phyloP scores from a whole-genome alignment of 2,329 filamentous ascomycete genomes.

The Colletotrichum spinosum region DNA sequence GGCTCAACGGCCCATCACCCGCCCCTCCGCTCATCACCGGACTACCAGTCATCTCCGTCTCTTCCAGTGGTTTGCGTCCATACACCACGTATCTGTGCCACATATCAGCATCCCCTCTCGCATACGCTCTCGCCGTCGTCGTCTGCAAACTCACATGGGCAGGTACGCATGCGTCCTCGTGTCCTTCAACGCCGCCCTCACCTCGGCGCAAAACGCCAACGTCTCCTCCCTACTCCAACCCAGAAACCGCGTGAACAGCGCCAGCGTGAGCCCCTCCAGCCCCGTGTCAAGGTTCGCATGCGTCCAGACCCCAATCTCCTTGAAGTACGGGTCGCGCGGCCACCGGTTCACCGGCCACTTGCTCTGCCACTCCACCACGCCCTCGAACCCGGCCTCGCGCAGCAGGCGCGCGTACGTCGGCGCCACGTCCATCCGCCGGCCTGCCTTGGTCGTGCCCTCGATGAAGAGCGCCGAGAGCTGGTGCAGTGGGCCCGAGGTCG shows the following conservation, averaged over 20 bases:
- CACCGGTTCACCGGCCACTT: conserved; percentile 52
- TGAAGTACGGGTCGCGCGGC: conserved; percentile 49
- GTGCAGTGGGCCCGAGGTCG: conserved; percentile 42
- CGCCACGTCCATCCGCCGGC: conserved; percentile 45
- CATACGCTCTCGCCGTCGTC: not conserved
- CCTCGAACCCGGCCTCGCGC: conserved; percentile 47
- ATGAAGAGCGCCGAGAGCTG: conserved; percentile 46
- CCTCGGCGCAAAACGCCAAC: conserved; percentile 40
- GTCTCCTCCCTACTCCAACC: conserved; percentile 49
- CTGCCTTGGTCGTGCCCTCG: conserved; percentile 45
- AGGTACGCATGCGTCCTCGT: conserved; percentile 44
- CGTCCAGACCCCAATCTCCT: conserved; percentile 48
- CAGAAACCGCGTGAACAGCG: conserved; percentile 50
- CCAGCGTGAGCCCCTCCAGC: conserved; percentile 49
- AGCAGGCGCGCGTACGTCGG: conserved; percentile 43
- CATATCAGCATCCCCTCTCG: not conserved
- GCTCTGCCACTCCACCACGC: conserved; percentile 45
- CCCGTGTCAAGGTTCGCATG: conserved; percentile 46
- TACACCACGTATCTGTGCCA: conserved; percentile 30
- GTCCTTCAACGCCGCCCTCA: conserved; percentile 41
- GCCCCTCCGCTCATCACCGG: too few relatives aligned
- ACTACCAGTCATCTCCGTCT: not conserved
- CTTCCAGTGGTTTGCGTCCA: conserved; percentile 25
- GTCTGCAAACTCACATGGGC: conserved; percentile 26
- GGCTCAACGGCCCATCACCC: too few relatives aligned